A percentile compares a stretch with the other conserved stretches of the same genome.
Evolutionary conservation across 805 yeast genomes (phyloP).

Genomic region (Teunomyces stri): DNA sequence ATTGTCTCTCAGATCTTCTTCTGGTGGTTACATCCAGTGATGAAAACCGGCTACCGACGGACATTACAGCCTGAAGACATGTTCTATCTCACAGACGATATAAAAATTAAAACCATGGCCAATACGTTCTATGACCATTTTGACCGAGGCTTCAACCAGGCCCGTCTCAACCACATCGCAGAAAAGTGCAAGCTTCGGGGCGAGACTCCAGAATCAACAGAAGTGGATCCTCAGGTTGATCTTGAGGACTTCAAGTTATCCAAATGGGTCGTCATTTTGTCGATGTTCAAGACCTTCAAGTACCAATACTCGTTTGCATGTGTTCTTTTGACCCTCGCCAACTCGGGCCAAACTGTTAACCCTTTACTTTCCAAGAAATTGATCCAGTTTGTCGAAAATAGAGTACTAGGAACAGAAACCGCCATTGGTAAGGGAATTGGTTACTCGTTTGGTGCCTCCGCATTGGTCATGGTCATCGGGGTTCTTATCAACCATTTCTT

Average conservation of each 20-base stretch:
- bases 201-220: conserved; percentile 17
- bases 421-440: conserved; percentile 38
- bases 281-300: conserved; percentile 29
- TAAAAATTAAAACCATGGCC: conserved; percentile 33
- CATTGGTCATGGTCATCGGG: conserved; percentile 23
- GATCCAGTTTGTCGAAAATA: conserved; percentile 32
- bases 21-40: conserved; percentile 67
- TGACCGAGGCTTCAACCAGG: conserved; percentile 7
- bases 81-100: conserved; percentile 35
- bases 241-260: conserved; percentile 30
- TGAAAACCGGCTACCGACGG: conserved; percentile 68
- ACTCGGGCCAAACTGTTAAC: conserved; percentile 23
- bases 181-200: conserved; percentile 27
- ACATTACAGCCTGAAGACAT: conserved; percentile 66
- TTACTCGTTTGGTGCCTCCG: conserved; percentile 38
- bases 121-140: conserved; percentile 21
- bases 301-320: conserved; percentile 25
- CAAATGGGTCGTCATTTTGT: conserved; percentile 13
- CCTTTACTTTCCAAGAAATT: conserved; percentile 39
- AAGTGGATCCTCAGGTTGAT: conserved; percentile 23
- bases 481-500: conserved; percentile 24
- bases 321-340: conserved; percentile 22
- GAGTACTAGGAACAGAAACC: conserved; percentile 22
- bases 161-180: conserved; percentile 17
- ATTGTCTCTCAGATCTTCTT: conserved; percentile 46